Evolutionary conservation across 257 asterid genomes (phyloP).

Genomic region (Gentiana dahurica): DNA sequence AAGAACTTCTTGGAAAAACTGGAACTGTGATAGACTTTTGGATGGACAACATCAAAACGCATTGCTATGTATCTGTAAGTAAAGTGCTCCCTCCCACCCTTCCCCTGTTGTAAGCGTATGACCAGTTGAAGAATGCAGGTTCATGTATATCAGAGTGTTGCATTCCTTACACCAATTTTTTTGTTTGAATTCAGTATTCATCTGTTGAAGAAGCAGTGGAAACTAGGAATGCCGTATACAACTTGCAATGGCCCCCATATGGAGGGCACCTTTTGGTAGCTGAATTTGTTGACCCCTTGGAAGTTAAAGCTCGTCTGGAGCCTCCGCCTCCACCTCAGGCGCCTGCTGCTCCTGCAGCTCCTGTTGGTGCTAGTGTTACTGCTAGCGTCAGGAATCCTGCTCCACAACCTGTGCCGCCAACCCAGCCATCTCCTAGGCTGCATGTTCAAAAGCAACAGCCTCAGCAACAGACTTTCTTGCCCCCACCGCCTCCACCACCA

Average conservation of each 20-base stretch:
- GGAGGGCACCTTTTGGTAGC: slow-evolving; percentile 71
- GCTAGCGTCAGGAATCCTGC: neutral
- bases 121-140: neutral
- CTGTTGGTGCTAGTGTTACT: slow-evolving; percentile 18
- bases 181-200: slow-evolving; percentile 49
- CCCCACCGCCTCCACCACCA: slow-evolving; percentile 43
- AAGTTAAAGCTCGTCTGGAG: slow-evolving; percentile 53
- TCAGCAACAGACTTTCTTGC: slow-evolving; percentile 8
- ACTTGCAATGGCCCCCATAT: slow-evolving; percentile 83
- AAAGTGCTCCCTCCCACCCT: slow-evolving; percentile 4
- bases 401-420: slow-evolving; percentile 21
- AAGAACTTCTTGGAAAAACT: slow-evolving; percentile 69
- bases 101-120: neutral
- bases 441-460: slow-evolving; percentile 36
- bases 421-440: slow-evolving; percentile 49
- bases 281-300: slow-evolving; percentile 73
- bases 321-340: slow-evolving; percentile 46
- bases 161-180: slow-evolving; percentile 1
- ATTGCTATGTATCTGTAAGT: slow-evolving; percentile 83
- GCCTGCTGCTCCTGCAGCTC: slow-evolving; percentile 35
- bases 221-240: slow-evolving; percentile 82
- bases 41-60: slow-evolving; percentile 93
- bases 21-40: slow-evolving; percentile 67
- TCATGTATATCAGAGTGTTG: neutral
- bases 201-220: slow-evolving; percentile 73